Base-by-base conservation (phyloP, 2,329 filamentous ascomycete genomes). In the Diplocarpon rosae region DNA sequence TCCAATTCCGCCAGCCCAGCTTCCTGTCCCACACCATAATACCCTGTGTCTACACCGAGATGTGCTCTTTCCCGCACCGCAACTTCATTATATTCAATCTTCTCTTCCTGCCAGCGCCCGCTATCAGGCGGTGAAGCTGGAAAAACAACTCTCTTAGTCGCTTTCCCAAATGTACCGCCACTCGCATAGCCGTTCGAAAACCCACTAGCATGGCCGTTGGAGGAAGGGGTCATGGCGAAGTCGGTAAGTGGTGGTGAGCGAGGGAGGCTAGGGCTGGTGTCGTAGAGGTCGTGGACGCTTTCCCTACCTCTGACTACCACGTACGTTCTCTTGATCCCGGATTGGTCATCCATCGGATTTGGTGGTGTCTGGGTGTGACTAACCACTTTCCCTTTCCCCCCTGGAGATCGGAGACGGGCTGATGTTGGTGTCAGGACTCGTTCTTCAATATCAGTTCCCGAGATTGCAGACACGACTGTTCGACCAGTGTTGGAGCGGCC, bases 1-100 rank as follows among this genome's bases (percentile, higher is more conserved):
- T 69, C 66, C n/a, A 69, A 66, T 28, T 68, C 64, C 33, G 65
- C 62, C 38, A 55, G 58, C 41, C 64, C 62, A 24, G 63, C 63
- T 17, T 63, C 59, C 24, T 39, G 37, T 27, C 37, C 37, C 11
- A 28, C 20, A 3, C 20, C 20, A 24, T 3, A 24, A 3, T 7
- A 3, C 20, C 20, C 7, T 24, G 20, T 4, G 7, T 7, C 37
- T 31, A n/a, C 33, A 10, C 27, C 17, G 36, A 39, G 32, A n/a
- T 3, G 15, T 12, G 11, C 11, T 32, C 32, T 20, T 31, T n/a
- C 15, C 11, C 30, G 30, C 15, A 20, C 35, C 17, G 16, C 20
- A 41, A n/a, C 35, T 17, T 15, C 4, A 67, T 34, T 11, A 36
- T 44, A 45, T 6, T 34, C 62, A 17, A 76, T 76, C 63, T 76